Conservation (phyloP, 1,284 basidiomycete genomes). For the Sporisorium sorghi region DNA sequence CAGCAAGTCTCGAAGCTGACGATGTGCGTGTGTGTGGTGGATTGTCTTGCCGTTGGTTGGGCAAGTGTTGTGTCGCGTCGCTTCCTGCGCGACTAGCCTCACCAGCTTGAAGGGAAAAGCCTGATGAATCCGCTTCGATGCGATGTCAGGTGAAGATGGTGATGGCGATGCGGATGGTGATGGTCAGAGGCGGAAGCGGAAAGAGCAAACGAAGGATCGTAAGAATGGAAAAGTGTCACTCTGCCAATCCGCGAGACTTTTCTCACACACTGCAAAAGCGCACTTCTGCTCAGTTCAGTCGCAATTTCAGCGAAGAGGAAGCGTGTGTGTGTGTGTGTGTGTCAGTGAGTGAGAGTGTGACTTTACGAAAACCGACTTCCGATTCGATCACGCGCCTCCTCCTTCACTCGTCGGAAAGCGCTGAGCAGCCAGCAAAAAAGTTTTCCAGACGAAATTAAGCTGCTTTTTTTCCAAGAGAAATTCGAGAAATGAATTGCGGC, state of each 20-base stretch:
- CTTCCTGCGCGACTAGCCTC: not conserved
- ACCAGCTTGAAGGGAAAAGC: not conserved
- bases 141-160: not conserved
- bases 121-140: not conserved
- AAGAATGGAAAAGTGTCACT: not conserved
- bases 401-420: conserved; percentile 1
- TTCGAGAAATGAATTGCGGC: conserved; percentile 5
- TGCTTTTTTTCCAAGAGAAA: conserved; percentile 12
- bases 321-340: conserved; percentile 2
- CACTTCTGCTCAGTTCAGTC: too few relatives aligned
- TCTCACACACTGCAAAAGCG: conserved; percentile 5
- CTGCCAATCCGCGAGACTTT: not conserved
- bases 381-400: conserved; percentile 34
- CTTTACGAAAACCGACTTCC: conserved; percentile 40
- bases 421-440: conserved; percentile 1
- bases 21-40: not conserved
- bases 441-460: not conserved
- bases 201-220: too few relatives aligned
- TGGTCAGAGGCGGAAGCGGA: too few relatives aligned
- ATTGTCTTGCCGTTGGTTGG: conserved; percentile 2
- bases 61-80: not conserved
- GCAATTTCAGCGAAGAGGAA: not conserved
- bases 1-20: not conserved
- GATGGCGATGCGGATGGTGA: not conserved
- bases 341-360: conserved; percentile 4